Conservation (phyloP, 306 rosid genomes). For the Glycyrrhiza uralensis region DNA sequence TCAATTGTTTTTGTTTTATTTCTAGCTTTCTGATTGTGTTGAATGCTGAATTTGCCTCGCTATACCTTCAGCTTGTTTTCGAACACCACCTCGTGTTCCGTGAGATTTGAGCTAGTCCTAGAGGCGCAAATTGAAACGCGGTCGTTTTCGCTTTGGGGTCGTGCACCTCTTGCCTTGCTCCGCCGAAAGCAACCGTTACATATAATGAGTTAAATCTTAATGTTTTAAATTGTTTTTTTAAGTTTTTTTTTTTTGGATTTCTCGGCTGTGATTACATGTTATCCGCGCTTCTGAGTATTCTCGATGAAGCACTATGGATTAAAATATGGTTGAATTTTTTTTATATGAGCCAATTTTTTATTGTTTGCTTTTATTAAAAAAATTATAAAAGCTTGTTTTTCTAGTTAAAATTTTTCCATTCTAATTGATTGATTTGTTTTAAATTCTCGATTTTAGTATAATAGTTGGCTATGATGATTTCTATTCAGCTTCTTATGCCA, state of each 20-base stretch:
- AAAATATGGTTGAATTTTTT: conserved; percentile 80
- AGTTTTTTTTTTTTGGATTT: neutral
- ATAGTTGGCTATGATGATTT: conserved; percentile 57
- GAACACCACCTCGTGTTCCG: neutral
- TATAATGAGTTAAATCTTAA: too few species aligned
- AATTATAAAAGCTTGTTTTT: too few species aligned
- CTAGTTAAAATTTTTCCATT: too few species aligned
- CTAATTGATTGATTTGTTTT: neutral
- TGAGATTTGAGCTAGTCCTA: conserved; percentile 61
- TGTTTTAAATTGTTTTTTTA: neutral
- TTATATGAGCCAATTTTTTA: conserved; percentile 54
- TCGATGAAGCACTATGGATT: conserved; percentile 48
- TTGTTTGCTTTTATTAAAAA: neutral
- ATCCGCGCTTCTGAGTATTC: conserved; percentile 64
- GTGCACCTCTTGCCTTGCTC: conserved; percentile 17
- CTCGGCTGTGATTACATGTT: conserved; percentile 44
- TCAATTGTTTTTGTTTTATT: neutral
- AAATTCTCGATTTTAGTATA: neutral
- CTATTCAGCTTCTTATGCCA: conserved; percentile 83
- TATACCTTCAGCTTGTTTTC: conserved; percentile 77
- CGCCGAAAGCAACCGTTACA: conserved; percentile 47
- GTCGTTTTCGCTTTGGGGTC: conserved; percentile 44
- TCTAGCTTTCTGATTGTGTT: neutral
- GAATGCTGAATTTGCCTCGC: conserved; percentile 44
- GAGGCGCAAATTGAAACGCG: conserved; percentile 46